Conservation (phyloP, 2,329 filamentous ascomycete species). For the Nigrospora oryzae region DNA sequence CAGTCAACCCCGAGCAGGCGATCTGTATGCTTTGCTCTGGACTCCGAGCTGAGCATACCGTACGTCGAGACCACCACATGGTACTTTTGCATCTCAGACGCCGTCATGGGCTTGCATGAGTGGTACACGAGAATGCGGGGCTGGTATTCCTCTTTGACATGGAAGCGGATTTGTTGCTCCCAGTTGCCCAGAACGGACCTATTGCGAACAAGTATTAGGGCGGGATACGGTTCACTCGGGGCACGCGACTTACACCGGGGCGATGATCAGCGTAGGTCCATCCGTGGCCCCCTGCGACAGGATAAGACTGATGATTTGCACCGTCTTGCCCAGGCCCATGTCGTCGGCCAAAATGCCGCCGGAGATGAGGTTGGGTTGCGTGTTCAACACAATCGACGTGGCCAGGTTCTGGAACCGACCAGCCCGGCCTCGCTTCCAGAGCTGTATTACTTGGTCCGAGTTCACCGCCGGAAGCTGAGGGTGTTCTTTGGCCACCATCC, state of each 20-base stretch:
- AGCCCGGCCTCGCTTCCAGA: constrained; percentile 57
- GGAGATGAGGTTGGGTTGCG: constrained; percentile 56
- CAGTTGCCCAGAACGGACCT: constrained; percentile 71
- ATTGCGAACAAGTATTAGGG: no score
- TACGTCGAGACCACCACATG: constrained; percentile 82
- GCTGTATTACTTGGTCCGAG: constrained; percentile 58
- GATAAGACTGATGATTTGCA: constrained; percentile 77
- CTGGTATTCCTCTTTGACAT: constrained; percentile 55
- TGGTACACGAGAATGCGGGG: constrained; percentile 70
- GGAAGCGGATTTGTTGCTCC: constrained; percentile 68
- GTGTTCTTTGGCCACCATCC: constrained; percentile 71
- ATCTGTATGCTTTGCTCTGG: constrained; percentile 36
- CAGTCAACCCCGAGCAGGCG: constrained; percentile 48
- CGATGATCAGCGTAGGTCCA: constrained; percentile 68
- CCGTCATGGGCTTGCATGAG: constrained; percentile 44
- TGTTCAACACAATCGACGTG: constrained; percentile 55
- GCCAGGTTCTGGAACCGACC: constrained; percentile 57
- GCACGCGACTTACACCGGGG: constrained; percentile 55
- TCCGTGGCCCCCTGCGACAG: constrained; percentile 39
- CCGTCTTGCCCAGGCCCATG: constrained; percentile 86
- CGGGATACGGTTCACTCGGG: no score
- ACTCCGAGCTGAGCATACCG: constrained; percentile 64
- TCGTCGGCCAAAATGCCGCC: constrained; percentile 86
- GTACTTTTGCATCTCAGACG: constrained; percentile 50
- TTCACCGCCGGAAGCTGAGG: constrained; percentile 53